phyloP scores from a whole-genome alignment of 805 yeast species.

The Wickerhamomyces sydowiorum region DNA sequence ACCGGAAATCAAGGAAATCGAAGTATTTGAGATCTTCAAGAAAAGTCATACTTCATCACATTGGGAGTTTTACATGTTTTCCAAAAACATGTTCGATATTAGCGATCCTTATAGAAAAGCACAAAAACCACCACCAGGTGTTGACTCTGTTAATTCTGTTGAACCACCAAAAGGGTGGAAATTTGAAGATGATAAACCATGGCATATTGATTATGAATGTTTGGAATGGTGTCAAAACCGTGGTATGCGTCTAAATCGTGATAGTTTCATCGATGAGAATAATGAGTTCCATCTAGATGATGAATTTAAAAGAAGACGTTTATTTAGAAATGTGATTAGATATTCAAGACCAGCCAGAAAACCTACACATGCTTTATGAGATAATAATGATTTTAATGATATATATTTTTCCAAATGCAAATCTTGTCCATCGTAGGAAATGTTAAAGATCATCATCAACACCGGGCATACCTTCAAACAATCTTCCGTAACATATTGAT shows the following conservation, averaged over 20 bases:
- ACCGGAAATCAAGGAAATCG: conserved; percentile 58
- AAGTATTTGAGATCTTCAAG: conserved; percentile 70
- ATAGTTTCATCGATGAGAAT: conserved; percentile 24
- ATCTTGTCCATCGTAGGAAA: too few relatives aligned
- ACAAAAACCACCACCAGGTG: conserved; percentile 63
- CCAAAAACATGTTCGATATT: conserved; percentile 49
- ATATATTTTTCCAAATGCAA: background rate
- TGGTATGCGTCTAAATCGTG: conserved; percentile 23
- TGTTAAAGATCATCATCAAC: conserved; percentile 15
- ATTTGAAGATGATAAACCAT: conserved; percentile 49
- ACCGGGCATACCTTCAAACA: conserved; percentile 49
- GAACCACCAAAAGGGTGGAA: conserved; percentile 71
- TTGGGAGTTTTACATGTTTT: conserved; percentile 59
- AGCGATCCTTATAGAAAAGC: conserved; percentile 39
- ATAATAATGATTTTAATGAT: too few relatives aligned
- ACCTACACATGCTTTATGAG: conserved; percentile 15
- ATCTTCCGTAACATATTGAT: conserved; percentile 40
- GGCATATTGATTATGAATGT: conserved; percentile 61
- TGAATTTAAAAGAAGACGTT: conserved; percentile 53
- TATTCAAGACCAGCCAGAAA: conserved; percentile 34
- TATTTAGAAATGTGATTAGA: conserved; percentile 46
- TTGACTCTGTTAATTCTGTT: conserved; percentile 45
- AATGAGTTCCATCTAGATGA: conserved; percentile 48
- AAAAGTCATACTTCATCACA: conserved; percentile 53
- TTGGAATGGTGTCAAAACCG: conserved; percentile 46